Evolutionary conservation across 129 eudicot genomes (phyloP), one percentile per base, ranked within the genome.

Genomic region (Artemisia tridentata): DNA sequence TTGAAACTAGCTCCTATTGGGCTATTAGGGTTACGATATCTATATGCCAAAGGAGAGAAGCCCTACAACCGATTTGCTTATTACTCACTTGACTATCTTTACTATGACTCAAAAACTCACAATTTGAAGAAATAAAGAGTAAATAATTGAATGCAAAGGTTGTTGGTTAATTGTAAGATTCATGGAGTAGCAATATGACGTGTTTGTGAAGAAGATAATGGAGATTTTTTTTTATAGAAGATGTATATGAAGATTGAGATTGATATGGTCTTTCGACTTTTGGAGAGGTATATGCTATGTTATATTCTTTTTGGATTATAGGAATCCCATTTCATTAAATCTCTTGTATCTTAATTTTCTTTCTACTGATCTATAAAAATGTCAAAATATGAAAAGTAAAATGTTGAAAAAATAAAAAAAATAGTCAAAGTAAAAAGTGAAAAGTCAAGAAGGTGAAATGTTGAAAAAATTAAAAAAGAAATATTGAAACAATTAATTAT

Each of bases 211-310:
- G 67, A 57, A 75, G 60, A 56, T 75, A 75, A 51, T 61, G 65
- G 13, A 69, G 71, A 63, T 69, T 55, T 67, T 55, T 55, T 67
- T 57, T 61, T 51, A 19, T 29, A 48, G 65, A 75, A 43, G 68
- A 53, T 53, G 9, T 18, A 16, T 25, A 23, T 23, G 58, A 57
- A 27, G 12, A 60, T 13, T 25, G 29, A 25, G 29, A 23, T 27
- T 5, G 55, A 69, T 61, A 52, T 62, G 67, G 79, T 75, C 14
- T 74, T 65, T 68, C 23, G 65, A 62, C 71, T 77, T 76, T 41
- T 34, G 63, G 19, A 52, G 64, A 59, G 69, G 80, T 69, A 77
- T 77, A 77, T 77, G 66, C 80, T 65, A 77, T 69, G 76, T 69
- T 51, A 77, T 77, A 77, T 77, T 77, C 80, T 8, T 69, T 49